Conservation (phyloP, 2,329 filamentous ascomycete genomes). For the Calonectria honghensis region DNA sequence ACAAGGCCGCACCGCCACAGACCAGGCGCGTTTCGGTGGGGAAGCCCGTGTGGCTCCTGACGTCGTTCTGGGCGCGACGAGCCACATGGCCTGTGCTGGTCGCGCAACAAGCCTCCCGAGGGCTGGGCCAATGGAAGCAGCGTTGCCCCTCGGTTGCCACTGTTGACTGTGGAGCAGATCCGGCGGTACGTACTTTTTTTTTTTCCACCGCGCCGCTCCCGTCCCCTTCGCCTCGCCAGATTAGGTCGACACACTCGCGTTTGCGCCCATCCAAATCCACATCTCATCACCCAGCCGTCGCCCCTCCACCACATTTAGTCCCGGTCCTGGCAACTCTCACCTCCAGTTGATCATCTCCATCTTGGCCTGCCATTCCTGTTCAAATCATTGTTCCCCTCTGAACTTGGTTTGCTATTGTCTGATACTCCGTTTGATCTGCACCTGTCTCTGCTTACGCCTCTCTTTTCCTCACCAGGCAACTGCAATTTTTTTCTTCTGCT, state of each 20-base stretch:
- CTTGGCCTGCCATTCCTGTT: conserved; percentile 43
- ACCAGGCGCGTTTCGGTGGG: conserved; percentile 43
- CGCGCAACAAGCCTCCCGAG: conserved; percentile 45
- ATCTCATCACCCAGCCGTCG: conserved; percentile 48
- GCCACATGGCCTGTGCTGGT: conserved; percentile 54
- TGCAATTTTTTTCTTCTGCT: conserved; percentile 22
- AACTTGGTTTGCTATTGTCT: conserved; percentile 5
- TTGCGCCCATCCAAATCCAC: conserved; percentile 46
- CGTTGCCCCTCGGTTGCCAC: conserved; percentile 75
- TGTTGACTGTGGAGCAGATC: conserved; percentile 66
- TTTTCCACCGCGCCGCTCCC: conserved; percentile 42
- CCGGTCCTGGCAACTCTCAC: conserved; percentile 44
- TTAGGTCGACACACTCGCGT: conserved; percentile 48
- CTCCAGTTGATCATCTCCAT: conserved; percentile 46
- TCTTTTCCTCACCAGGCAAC: conserved; percentile 32
- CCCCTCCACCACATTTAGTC: conserved; percentile 51
- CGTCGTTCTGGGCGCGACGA: conserved; percentile 50
- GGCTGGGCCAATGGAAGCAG: conserved; percentile 64
- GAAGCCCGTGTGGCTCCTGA: conserved; percentile 32
- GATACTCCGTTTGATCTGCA: conserved; percentile 16
- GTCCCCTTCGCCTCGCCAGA: conserved; percentile 44
- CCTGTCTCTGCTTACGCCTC: conserved; percentile 35
- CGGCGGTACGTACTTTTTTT: conserved; percentile 48
- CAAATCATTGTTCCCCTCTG: conserved; percentile 42
- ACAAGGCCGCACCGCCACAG: conserved; percentile 50